Percentiles rank a stretch among this genome's conserved stretches.
These are phyloP conservation scores for Calonectria pseudoturangicola DNA, from an alignment of 2,329 filamentous ascomycete species.

Conservation along the genomic window DNA sequence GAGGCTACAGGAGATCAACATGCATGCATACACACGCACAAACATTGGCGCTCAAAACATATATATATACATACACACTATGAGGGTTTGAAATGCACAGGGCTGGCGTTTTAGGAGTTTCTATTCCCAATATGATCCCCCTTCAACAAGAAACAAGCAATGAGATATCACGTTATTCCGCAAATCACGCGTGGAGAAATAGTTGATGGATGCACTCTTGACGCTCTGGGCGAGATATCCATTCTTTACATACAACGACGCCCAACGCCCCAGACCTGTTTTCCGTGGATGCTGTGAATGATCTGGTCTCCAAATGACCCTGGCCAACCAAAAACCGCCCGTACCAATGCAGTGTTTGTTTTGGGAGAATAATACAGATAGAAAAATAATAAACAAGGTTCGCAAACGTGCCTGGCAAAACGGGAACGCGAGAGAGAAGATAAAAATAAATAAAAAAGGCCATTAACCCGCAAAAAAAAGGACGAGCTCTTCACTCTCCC, in stretches of 20 bases:
- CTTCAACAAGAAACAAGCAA: slow-evolving; percentile 23
- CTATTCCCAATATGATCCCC: not conserved
- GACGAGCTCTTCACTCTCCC: slow-evolving; percentile 19
- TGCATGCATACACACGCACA: not conserved
- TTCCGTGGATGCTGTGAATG: slow-evolving; percentile 54
- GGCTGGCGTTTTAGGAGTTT: slow-evolving; percentile 36
- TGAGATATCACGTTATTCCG: slow-evolving; percentile 30
- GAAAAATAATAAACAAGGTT: slow-evolving; percentile 41
- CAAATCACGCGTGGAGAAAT: slow-evolving; percentile 11
- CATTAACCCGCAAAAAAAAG: not conserved
- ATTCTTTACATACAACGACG: slow-evolving; percentile 52
- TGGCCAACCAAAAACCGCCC: slow-evolving; percentile 52
- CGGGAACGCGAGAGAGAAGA: not conserved
- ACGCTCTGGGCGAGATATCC: slow-evolving; percentile 44
- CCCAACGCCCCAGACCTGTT: slow-evolving; percentile 54
- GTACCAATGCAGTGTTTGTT: slow-evolving; percentile 54
- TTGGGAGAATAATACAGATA: slow-evolving; percentile 52
- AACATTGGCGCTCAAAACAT: not conserved
- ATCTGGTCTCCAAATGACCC: slow-evolving; percentile 52
- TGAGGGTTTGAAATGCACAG: slow-evolving; percentile 25
- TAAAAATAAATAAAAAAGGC: slow-evolving; percentile 6
- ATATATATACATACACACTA: slow-evolving; percentile 1
- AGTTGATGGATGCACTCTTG: slow-evolving; percentile 11
- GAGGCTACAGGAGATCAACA: not conserved
- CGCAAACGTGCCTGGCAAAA: slow-evolving; percentile 12